Conservation (phyloP, 495 filamentous ascomycete species). For the Letharia lupina region DNA sequence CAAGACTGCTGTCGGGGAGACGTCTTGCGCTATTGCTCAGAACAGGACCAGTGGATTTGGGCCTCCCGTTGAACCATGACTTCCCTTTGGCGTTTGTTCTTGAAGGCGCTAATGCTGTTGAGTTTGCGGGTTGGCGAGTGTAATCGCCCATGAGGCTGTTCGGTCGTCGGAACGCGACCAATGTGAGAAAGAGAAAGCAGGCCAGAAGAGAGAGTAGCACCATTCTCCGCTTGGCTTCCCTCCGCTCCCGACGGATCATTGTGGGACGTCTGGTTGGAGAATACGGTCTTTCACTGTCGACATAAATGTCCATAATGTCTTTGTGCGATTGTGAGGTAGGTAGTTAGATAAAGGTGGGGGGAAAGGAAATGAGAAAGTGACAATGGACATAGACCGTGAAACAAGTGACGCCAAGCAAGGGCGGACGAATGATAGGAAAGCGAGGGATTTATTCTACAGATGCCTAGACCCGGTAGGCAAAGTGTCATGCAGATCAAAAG, state of each 20-base stretch:
- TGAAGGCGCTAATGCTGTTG: background rate
- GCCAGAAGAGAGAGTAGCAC: constrained; percentile 17
- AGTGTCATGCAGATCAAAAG: background rate
- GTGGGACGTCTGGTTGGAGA: constrained; percentile 10
- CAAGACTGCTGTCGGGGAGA: constrained; percentile 15
- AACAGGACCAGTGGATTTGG: constrained; percentile 9
- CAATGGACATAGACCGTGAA: background rate
- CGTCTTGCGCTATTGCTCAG: constrained; percentile 12
- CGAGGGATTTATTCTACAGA: background rate
- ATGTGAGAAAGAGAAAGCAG: constrained; percentile 11
- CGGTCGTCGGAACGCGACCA: constrained; percentile 19
- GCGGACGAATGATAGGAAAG: background rate
- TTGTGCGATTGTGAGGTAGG: background rate
- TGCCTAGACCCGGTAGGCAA: background rate
- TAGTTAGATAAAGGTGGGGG: background rate
- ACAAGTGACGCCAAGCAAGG: background rate
- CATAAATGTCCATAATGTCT: constrained; percentile 15
- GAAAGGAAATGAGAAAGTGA: background rate
- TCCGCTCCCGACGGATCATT: constrained; percentile 13
- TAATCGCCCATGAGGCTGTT: constrained; percentile 14
- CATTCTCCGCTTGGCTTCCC: constrained; percentile 19
- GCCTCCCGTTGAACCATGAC: background rate
- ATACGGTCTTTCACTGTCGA: constrained; percentile 14
- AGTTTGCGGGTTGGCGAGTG: background rate
- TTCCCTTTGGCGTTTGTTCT: background rate